Evolutionary conservation across 2,329 filamentous ascomycete species (phyloP).

Genomic region (Onygena corvina): DNA sequence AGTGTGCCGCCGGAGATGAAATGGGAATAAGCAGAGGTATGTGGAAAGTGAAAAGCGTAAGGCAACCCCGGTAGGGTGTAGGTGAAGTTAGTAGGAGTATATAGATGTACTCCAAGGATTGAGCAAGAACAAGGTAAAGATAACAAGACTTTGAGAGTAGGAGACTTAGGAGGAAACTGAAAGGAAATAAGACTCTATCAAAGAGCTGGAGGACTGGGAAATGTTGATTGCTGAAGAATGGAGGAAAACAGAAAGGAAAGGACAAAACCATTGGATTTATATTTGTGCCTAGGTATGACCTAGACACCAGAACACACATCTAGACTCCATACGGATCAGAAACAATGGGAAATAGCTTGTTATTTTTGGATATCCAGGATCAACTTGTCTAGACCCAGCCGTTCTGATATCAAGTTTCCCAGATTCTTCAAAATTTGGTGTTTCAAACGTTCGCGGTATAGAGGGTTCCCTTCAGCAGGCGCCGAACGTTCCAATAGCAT

Average conservation of each 20-base stretch:
- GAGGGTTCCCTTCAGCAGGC: background rate
- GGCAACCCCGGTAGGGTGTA: background rate
- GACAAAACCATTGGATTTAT: background rate
- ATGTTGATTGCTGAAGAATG: slow-evolving; percentile 4
- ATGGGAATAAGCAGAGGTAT: background rate
- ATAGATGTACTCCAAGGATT: background rate
- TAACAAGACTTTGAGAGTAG: background rate
- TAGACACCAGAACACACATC: background rate
- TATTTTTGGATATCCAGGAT: slow-evolving; percentile 1
- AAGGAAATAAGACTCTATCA: slow-evolving; percentile 7
- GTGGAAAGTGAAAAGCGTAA: background rate
- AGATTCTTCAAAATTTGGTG: background rate
- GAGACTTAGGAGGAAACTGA: background rate
- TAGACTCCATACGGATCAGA: background rate
- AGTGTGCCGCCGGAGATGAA: background rate
- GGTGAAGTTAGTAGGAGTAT: background rate
- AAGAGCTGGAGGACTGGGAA: background rate
- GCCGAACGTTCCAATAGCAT: background rate
- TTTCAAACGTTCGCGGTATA: background rate
- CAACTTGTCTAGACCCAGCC: background rate
- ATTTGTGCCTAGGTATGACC: background rate
- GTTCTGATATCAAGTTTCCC: background rate
- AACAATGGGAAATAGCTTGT: background rate
- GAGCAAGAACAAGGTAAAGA: slow-evolving; percentile 1
- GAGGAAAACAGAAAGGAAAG: slow-evolving; percentile 6